These are phyloP conservation scores for Mycocentrospora acerina DNA, from an alignment of 2,329 filamentous ascomycete genomes.

Conservation along the genomic window DNA sequence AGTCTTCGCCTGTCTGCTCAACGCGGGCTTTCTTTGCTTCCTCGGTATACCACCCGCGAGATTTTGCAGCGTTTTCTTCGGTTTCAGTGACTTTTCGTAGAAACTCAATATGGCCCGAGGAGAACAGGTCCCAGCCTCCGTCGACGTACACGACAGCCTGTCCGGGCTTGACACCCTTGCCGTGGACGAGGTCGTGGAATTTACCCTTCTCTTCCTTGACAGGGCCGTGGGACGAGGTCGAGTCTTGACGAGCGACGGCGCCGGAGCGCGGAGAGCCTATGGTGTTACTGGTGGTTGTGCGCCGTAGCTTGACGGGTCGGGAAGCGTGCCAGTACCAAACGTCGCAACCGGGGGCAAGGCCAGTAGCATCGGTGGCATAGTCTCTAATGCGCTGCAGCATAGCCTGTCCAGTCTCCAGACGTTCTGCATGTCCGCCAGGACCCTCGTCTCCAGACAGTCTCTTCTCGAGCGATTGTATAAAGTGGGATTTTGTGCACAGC, in stretches of 20 bases:
- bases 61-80: slow-evolving; percentile 69
- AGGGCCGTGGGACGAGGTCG: slow-evolving; percentile 39
- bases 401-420: slow-evolving; percentile 61
- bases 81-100: slow-evolving; percentile 72
- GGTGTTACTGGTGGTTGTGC: slow-evolving; percentile 33
- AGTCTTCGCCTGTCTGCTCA: slow-evolving; percentile 67
- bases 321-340: slow-evolving; percentile 81
- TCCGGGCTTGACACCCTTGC: slow-evolving; percentile 69
- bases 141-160: slow-evolving; percentile 94
- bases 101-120: slow-evolving; percentile 95
- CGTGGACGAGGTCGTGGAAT: slow-evolving; percentile 69
- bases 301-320: slow-evolving; percentile 40
- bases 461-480: slow-evolving; percentile 77
- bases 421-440: slow-evolving; percentile 67
- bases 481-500: slow-evolving; percentile 90
- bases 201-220: slow-evolving; percentile 61
- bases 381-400: slow-evolving; percentile 78
- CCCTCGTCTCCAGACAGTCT: slow-evolving; percentile 72
- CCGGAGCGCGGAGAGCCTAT: slow-evolving; percentile 18
- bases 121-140: slow-evolving; percentile 95
- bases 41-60: slow-evolving; percentile 73
- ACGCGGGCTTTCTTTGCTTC: slow-evolving; percentile 64
- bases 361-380: slow-evolving; percentile 86
- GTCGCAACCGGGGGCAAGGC: slow-evolving; percentile 73
- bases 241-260: slow-evolving; percentile 33